These are phyloP conservation scores for Hymenoscyphus fructigenus DNA, from an alignment of 2,329 filamentous ascomycete genomes.

Conservation along the genomic window DNA sequence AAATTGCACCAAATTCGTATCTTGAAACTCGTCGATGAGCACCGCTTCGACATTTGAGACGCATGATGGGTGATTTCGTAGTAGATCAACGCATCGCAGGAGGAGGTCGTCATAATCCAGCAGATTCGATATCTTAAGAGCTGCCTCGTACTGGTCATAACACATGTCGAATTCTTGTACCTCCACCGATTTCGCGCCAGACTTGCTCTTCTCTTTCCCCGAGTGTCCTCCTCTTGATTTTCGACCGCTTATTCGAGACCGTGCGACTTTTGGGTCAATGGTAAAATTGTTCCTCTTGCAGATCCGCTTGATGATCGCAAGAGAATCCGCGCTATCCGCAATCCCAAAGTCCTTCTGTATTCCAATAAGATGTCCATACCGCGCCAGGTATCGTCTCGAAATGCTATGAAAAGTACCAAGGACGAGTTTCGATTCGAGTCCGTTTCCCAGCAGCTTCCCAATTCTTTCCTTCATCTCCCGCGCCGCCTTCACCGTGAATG, in stretches of 20 bases:
- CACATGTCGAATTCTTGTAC: slow-evolving; percentile 67
- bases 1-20: slow-evolving; percentile 94
- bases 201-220: slow-evolving; percentile 39
- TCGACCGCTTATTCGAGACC: slow-evolving; percentile 71
- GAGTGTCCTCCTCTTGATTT: slow-evolving; percentile 57
- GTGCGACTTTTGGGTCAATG: slow-evolving; percentile 69
- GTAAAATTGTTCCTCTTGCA: slow-evolving; percentile 69
- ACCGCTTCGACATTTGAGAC: slow-evolving; percentile 89
- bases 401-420: slow-evolving; percentile 96
- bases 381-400: slow-evolving; percentile 76
- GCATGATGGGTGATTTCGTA: slow-evolving; percentile 71
- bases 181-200: slow-evolving; percentile 42
- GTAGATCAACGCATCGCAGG: slow-evolving; percentile 75
- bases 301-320: slow-evolving; percentile 77
- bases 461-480: slow-evolving; percentile 92
- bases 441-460: slow-evolving; percentile 74
- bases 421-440: slow-evolving; percentile 72
- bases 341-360: slow-evolving; percentile 84
- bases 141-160: slow-evolving; percentile 75
- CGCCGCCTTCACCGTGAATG: slow-evolving; percentile 94
- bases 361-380: slow-evolving; percentile 82
- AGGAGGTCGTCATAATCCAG: slow-evolving; percentile 95
- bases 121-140: slow-evolving; percentile 73
- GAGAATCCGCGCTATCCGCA: slow-evolving; percentile 78
- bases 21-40: slow-evolving; percentile 95